Percentiles rank a stretch among this genome's conserved stretches.
phyloP scores from a whole-genome alignment of 1,284 basidiomycete species.

The Athelia sp. region DNA sequence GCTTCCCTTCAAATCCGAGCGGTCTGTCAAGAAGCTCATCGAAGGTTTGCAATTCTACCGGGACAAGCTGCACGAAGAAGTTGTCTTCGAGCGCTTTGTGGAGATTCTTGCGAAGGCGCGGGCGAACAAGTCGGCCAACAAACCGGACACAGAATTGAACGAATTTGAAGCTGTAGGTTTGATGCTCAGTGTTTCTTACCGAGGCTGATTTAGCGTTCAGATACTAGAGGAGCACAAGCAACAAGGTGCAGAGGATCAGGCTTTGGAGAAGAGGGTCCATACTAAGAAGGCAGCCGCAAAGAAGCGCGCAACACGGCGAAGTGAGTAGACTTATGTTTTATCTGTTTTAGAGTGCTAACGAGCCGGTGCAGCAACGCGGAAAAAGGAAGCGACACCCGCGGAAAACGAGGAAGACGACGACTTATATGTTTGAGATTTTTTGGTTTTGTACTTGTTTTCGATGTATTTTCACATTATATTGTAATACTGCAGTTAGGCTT shows the following conservation, averaged over 20 bases:
- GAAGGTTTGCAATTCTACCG: constrained; percentile 90
- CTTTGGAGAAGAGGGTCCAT: constrained; percentile 78
- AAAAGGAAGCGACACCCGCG: constrained; percentile 15
- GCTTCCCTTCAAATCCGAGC: constrained; percentile 95
- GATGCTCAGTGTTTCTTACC: constrained; percentile 3
- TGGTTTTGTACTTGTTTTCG: not conserved
- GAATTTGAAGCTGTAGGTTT: constrained; percentile 77
- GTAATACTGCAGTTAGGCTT: not conserved
- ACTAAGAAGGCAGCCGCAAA: constrained; percentile 78
- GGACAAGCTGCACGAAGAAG: constrained; percentile 90
- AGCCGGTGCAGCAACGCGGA: constrained; percentile 17
- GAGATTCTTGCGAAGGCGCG: constrained; percentile 86
- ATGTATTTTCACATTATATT: constrained; percentile 2
- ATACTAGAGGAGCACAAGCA: constrained; percentile 79
- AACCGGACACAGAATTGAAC: constrained; percentile 84
- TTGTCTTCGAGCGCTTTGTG: constrained; percentile 79
- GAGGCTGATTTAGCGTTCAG: constrained; percentile 29
- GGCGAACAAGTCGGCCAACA: constrained; percentile 83
- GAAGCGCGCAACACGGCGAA: constrained; percentile 47
- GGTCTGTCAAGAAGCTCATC: constrained; percentile 93
- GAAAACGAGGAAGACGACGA: constrained; percentile 18
- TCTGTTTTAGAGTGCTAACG: not conserved
- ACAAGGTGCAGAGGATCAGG: constrained; percentile 90
- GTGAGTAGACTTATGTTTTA: constrained; percentile 21
- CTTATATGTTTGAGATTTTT: constrained; percentile 19